phyloP scores from a whole-genome alignment of 441 rosid species.

The Syzygium malaccense region DNA sequence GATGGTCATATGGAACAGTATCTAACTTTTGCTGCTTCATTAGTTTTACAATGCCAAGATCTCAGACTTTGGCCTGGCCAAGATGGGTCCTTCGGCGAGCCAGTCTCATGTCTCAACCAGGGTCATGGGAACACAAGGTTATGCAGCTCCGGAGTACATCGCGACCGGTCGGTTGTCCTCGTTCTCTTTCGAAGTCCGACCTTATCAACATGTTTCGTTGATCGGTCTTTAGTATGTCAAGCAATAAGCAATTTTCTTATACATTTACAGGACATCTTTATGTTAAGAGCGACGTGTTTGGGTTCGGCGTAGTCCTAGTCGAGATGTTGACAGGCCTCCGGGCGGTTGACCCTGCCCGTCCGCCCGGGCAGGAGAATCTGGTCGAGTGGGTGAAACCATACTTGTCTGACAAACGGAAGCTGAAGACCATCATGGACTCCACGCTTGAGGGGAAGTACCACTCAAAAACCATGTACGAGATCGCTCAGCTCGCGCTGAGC shows the following conservation, averaged over 20 bases:
- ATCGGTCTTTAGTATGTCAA: neutral
- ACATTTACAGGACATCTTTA: conserved; percentile 60
- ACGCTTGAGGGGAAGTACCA: conserved; percentile 66
- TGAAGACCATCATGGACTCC: conserved; percentile 55
- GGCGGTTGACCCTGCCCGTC: conserved; percentile 57
- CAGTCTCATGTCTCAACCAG: conserved; percentile 81
- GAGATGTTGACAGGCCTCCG: conserved; percentile 75
- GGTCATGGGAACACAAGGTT: conserved; percentile 82
- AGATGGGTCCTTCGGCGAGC: conserved; percentile 83
- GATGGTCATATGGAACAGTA: neutral
- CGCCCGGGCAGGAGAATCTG: conserved; percentile 43
- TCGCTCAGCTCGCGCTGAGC: conserved; percentile 56
- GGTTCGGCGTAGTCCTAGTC: conserved; percentile 72
- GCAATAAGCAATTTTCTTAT: neutral
- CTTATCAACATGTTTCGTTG: neutral
- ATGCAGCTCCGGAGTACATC: conserved; percentile 89
- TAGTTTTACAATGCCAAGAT: conserved; percentile 72
- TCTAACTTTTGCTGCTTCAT: neutral
- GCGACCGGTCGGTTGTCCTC: conserved; percentile 53
- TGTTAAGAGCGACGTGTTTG: conserved; percentile 80
- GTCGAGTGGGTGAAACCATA: conserved; percentile 66
- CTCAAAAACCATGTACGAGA: conserved; percentile 40
- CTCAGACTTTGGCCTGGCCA: conserved; percentile 88
- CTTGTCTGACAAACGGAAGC: conserved; percentile 46
- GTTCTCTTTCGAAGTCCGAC: neutral